A percentile compares a stretch with the other conserved stretches of the same genome.
These are phyloP conservation scores for Teunomyces lycoperdinae DNA, from an alignment of 805 yeast genomes.

Conservation along the genomic window DNA sequence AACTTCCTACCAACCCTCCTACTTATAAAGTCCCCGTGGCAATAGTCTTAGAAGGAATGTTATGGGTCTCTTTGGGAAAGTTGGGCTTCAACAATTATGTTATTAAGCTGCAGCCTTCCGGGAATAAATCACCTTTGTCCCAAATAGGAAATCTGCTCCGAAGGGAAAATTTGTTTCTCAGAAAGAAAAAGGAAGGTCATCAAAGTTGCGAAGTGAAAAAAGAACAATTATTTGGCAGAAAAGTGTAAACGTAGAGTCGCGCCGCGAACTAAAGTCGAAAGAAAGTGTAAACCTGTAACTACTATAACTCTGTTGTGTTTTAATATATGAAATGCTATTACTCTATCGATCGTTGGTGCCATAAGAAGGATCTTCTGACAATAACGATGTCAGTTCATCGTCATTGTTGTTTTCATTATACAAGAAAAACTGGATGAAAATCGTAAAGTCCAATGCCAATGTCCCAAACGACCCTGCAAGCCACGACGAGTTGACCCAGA, in stretches of 20 bases:
- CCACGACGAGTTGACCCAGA: conserved; percentile 88
- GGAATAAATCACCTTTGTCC: background rate
- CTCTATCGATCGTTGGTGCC: background rate
- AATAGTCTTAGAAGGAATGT: background rate
- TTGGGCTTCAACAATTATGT: background rate
- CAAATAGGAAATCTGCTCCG: background rate
- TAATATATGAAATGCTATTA: background rate
- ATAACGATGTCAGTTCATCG: conserved; percentile 11
- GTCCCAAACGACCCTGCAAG: conserved; percentile 90
- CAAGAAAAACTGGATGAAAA: conserved; percentile 80
- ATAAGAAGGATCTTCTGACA: background rate
- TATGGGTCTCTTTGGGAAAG: background rate
- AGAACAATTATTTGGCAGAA: background rate
- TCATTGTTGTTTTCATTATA: conserved; percentile 46
- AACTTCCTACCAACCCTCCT: background rate
- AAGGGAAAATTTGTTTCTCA: background rate
- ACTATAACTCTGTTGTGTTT: background rate
- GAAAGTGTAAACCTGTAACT: background rate
- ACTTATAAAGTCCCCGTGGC: background rate
- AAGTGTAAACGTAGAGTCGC: background rate
- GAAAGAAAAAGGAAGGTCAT: too few species aligned
- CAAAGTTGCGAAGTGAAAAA: too few species aligned
- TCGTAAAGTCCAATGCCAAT: conserved; percentile 73
- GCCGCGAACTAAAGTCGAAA: background rate
- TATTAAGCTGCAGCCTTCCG: background rate